Percentiles rank a stretch among this genome's conserved stretches.
Evolutionary conservation across 768 basidiomycete species (phyloP).

Genomic region (Termitomyces sp.): DNA sequence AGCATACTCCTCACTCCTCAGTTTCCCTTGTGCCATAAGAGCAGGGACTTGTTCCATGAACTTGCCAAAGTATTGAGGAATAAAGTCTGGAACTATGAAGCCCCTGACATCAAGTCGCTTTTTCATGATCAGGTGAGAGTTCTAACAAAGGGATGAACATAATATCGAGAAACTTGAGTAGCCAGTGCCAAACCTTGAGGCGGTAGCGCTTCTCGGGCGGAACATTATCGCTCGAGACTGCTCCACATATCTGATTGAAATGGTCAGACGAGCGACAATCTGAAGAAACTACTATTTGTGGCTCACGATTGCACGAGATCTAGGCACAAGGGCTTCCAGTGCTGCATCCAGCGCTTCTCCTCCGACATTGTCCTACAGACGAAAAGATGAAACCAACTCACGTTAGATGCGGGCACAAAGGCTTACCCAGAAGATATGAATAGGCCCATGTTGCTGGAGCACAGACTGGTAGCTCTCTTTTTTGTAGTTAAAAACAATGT

Average conservation of each 20-base stretch:
- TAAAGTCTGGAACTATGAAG: conserved; percentile 28
- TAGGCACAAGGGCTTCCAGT: conserved; percentile 27
- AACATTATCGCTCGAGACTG: conserved; percentile 1
- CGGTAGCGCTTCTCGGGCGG: conserved; percentile 5
- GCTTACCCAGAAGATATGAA: conserved; percentile 37
- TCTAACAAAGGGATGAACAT: conserved; percentile 18
- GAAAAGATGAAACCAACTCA: not conserved
- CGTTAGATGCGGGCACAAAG: not conserved
- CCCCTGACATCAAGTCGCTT: conserved; percentile 41
- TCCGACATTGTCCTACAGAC: conserved; percentile 37
- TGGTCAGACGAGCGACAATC: too few species aligned
- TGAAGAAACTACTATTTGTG: not conserved
- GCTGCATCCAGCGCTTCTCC: conserved; percentile 35
- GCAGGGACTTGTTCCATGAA: conserved; percentile 34
- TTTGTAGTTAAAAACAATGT: conserved; percentile 66
- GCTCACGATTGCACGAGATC: conserved; percentile 38
- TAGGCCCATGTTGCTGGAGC: conserved; percentile 44
- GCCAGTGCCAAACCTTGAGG: conserved; percentile 5
- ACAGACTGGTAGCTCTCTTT: conserved; percentile 36
- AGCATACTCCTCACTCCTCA: conserved; percentile 33
- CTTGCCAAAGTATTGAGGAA: conserved; percentile 23
- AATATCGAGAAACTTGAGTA: not conserved
- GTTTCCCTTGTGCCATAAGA: conserved; percentile 29
- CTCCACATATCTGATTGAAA: conserved; percentile 1
- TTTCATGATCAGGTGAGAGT: conserved; percentile 29